phyloP scores from a whole-genome alignment of 768 basidiomycete genomes.

The Boletellus ananas region DNA sequence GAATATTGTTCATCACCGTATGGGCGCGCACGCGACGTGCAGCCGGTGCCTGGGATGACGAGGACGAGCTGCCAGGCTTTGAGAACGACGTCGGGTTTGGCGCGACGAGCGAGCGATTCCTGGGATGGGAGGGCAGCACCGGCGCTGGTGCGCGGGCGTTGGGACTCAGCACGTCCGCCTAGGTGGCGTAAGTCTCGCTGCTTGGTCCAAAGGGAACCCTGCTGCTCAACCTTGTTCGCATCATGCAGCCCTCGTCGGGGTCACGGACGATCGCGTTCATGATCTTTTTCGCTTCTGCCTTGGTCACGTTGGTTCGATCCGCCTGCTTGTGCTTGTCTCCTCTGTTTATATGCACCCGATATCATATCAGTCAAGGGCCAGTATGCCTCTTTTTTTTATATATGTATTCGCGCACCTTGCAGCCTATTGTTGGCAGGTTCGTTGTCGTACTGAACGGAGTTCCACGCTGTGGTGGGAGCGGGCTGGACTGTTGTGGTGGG shows the following conservation, averaged over 20 bases:
- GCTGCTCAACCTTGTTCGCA: constrained; percentile 17
- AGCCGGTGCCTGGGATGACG: constrained; percentile 47
- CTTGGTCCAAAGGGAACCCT: neutral
- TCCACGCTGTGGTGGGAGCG: too few species aligned
- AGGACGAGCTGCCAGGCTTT: constrained; percentile 38
- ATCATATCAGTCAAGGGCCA: constrained; percentile 19
- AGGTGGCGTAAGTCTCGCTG: constrained; percentile 25
- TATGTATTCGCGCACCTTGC: constrained; percentile 15
- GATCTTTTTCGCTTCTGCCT: neutral
- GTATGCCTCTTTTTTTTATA: constrained; percentile 1
- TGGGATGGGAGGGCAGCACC: constrained; percentile 72
- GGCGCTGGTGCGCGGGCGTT: constrained; percentile 83
- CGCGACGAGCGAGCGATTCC: constrained; percentile 54
- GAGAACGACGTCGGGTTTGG: constrained; percentile 36
- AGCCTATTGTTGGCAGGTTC: constrained; percentile 12
- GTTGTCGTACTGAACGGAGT: too few species aligned
- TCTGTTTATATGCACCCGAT: constrained; percentile 12
- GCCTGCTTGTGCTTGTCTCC: neutral
- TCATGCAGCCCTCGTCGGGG: neutral
- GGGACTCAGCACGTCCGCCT: constrained; percentile 47
- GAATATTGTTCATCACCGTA: constrained; percentile 86
- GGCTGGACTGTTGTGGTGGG: too few species aligned
- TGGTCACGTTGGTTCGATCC: neutral
- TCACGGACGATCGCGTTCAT: neutral
- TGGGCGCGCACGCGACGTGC: constrained; percentile 79